A percentile compares a stretch with the other conserved stretches of the same genome.
Conservation (phyloP, 192 early-diverging fungal species). For the Dispira simplex region DNA sequence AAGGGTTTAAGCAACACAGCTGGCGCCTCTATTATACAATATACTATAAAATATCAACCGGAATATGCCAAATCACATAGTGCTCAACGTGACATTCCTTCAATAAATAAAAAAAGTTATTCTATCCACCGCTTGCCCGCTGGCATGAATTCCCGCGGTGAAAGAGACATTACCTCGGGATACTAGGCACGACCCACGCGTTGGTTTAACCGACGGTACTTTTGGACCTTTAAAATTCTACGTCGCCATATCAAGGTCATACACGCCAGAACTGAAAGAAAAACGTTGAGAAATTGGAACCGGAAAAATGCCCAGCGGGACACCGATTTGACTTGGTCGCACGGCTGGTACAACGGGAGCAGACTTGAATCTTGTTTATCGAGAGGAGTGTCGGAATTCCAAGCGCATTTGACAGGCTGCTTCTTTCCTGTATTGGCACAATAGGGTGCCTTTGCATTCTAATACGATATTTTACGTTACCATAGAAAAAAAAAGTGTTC, state of each 20-base stretch:
- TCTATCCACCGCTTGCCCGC: background rate
- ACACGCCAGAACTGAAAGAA: slow-evolving; percentile 3
- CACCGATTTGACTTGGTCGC: slow-evolving; percentile 6
- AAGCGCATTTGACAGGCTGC: background rate
- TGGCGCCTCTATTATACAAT: too few relatives aligned
- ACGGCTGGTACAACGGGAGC: background rate
- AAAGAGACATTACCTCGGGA: background rate
- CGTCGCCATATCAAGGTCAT: slow-evolving; percentile 10
- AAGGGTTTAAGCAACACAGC: too few relatives aligned
- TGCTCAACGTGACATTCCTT: background rate
- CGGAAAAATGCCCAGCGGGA: slow-evolving; percentile 10
- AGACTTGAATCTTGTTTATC: background rate
- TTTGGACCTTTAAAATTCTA: background rate
- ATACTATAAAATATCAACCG: too few relatives aligned
- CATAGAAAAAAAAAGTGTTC: background rate
- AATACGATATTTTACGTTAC: background rate
- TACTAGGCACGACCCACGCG: background rate
- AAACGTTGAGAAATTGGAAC: slow-evolving; percentile 11
- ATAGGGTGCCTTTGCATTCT: background rate
- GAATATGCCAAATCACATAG: too few relatives aligned
- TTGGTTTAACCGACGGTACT: background rate
- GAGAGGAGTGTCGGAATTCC: background rate
- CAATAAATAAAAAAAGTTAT: background rate
- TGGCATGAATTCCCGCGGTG: background rate
- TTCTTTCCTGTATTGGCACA: slow-evolving; percentile 4